A percentile compares a stretch with the other conserved stretches of the same genome.
phyloP scores from a whole-genome alignment of 441 rosid species.

The Euphorbia celastroides region DNA sequence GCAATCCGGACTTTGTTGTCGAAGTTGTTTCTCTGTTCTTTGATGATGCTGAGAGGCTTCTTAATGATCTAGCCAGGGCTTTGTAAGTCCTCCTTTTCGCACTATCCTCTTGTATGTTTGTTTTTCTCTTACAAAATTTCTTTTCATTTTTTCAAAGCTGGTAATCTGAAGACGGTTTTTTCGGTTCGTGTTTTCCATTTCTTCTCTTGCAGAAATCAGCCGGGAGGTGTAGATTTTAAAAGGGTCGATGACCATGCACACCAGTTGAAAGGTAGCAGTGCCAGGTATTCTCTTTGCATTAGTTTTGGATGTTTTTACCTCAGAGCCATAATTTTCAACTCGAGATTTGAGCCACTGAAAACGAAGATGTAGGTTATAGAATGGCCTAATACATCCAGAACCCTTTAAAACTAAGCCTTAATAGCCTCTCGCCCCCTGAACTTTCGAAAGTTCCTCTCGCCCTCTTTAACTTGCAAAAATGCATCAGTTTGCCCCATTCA shows the following conservation, averaged over 20 bases:
- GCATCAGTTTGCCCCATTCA: no score
- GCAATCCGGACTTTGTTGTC: constrained; percentile 87
- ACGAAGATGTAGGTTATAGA: neutral
- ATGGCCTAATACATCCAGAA: no score
- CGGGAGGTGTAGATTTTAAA: constrained; percentile 66
- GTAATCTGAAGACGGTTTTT: no score
- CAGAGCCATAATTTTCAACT: neutral
- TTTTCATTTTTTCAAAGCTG: no score
- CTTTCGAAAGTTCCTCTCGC: no score
- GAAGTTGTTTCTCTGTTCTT: constrained; percentile 90
- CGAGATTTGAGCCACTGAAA: neutral
- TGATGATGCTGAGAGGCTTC: constrained; percentile 83
- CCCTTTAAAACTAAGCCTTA: no score
- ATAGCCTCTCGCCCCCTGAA: no score
- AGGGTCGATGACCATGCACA: constrained; percentile 84
- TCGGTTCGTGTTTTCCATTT: neutral
- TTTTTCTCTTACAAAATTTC: no score
- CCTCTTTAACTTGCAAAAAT: no score
- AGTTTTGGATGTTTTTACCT: neutral
- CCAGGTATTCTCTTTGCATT: no score
- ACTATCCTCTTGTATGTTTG: no score
- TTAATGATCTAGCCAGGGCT: constrained; percentile 68
- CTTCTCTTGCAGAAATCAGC: constrained; percentile 50
- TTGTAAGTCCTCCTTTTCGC: constrained; percentile 52
- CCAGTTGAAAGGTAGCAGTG: constrained; percentile 96